Evolutionary conservation across 495 filamentous ascomycete genomes (phyloP).

Genomic region (Beverwykella pulmonaria): DNA sequence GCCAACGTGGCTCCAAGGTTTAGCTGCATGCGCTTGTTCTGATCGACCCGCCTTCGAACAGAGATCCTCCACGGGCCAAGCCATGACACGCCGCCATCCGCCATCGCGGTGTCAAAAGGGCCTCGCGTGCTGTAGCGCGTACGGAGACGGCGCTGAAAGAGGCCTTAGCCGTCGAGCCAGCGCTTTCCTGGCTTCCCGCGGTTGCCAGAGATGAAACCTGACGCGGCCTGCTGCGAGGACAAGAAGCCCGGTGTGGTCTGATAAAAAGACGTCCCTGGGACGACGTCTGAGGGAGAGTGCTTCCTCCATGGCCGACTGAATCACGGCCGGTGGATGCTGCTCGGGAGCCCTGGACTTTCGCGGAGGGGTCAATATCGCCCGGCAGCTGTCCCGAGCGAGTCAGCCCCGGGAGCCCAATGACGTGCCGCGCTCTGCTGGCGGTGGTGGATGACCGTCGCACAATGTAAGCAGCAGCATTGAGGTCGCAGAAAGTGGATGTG

Average conservation of each 20-base stretch:
- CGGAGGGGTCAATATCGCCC: not conserved
- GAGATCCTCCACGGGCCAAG: conserved; percentile 37
- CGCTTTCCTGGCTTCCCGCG: conserved; percentile 15
- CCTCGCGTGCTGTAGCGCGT: conserved; percentile 16
- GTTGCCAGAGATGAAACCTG: conserved; percentile 27
- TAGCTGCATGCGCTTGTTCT: conserved; percentile 37
- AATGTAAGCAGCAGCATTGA: not conserved
- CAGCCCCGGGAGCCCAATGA: not conserved
- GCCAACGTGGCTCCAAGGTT: conserved; percentile 42
- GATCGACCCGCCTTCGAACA: conserved; percentile 38
- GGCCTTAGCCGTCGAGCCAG: conserved; percentile 22
- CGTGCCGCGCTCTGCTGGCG: not conserved
- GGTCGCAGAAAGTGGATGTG: too few relatives aligned
- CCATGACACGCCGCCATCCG: conserved; percentile 36
- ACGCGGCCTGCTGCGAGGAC: conserved; percentile 9
- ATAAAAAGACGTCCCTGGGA: not conserved
- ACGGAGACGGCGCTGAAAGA: conserved; percentile 26
- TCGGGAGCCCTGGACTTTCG: not conserved
- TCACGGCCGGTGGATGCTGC: not conserved
- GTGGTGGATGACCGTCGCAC: conserved; percentile 7
- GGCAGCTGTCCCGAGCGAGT: conserved; percentile 11
- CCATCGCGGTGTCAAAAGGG: conserved; percentile 23
- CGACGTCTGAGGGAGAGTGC: not conserved
- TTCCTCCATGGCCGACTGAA: too few relatives aligned
- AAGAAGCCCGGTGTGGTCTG: not conserved